Conservation (phyloP, 345 rosid species). For the Eucalyptus globulus region DNA sequence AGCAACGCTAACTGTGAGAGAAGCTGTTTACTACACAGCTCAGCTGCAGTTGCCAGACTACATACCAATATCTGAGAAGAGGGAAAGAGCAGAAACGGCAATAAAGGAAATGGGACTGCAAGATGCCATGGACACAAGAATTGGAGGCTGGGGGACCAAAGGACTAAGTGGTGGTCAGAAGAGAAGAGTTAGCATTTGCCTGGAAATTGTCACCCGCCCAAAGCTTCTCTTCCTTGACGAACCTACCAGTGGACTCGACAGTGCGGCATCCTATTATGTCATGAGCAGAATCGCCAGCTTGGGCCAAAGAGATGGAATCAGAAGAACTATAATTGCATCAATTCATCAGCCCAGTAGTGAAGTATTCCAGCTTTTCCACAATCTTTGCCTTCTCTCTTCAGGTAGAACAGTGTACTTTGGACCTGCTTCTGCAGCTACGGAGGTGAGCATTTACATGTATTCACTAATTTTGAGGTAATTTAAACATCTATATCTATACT, state of each 20-base stretch:
- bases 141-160: constrained; percentile 21
- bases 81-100: no score
- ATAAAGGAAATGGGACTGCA: no score
- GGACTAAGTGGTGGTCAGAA: constrained; percentile 56
- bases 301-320: background rate
- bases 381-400: constrained; percentile 26
- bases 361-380: constrained; percentile 24
- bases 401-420: constrained; percentile 41
- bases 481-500: background rate
- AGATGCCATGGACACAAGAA: no score
- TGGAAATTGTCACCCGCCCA: constrained; percentile 35
- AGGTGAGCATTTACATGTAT: background rate
- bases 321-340: constrained; percentile 25
- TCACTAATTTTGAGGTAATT: background rate
- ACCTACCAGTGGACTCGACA: constrained; percentile 45
- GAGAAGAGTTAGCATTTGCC: constrained; percentile 50
- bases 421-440: constrained; percentile 7
- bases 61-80: no score
- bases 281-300: constrained; percentile 24
- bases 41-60: no score
- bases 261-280: constrained; percentile 43
- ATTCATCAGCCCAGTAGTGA: constrained; percentile 48
- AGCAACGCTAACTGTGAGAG: no score
- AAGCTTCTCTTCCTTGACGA: constrained; percentile 41
- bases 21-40: no score